Evolutionary conservation across 192 early-diverging fungal species (phyloP).

Genomic region (Coemansia sp.): DNA sequence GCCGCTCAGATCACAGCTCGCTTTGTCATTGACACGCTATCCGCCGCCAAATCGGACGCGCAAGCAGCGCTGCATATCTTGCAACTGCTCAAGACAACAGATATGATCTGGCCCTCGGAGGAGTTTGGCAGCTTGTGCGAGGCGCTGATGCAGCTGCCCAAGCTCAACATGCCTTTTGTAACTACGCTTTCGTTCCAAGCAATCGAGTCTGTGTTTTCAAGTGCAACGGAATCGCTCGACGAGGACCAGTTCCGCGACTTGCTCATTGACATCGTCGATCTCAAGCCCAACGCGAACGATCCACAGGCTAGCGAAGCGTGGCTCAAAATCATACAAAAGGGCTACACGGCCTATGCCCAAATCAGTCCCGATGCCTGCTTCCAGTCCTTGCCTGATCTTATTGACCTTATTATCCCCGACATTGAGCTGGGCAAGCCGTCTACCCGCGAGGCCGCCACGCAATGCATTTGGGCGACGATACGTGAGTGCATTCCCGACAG

Average conservation of each 20-base stretch:
- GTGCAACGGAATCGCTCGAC: conserved; percentile 42
- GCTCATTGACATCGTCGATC: conserved; percentile 64
- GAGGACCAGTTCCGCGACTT: conserved; percentile 59
- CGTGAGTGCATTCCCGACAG: conserved; percentile 73
- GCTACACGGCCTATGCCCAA: conserved; percentile 70
- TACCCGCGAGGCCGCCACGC: conserved; percentile 65
- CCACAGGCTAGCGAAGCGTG: conserved; percentile 78
- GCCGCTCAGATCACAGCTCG: conserved; percentile 65
- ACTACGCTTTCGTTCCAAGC: conserved; percentile 66
- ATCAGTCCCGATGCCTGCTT: conserved; percentile 58
- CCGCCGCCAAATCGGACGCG: conserved; percentile 57
- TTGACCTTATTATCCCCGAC: conserved; percentile 66
- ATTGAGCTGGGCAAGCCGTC: conserved; percentile 64
- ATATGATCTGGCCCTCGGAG: conserved; percentile 60
- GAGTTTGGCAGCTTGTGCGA: conserved; percentile 68
- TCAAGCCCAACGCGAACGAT: conserved; percentile 85
- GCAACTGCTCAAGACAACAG: conserved; percentile 69
- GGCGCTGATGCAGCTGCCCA: conserved; percentile 75
- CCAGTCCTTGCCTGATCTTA: conserved; percentile 57
- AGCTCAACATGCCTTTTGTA: conserved; percentile 75
- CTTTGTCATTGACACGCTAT: conserved; percentile 62
- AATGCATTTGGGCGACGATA: conserved; percentile 71
- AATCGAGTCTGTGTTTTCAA: conserved; percentile 36
- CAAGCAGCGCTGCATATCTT: conserved; percentile 67
- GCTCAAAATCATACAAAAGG: conserved; percentile 77